Evolutionary conservation across 371 early-diverging fungal species (phyloP), one percentile per base, ranked within the genome.

Genomic region (Actinomortierella wolfii): DNA sequence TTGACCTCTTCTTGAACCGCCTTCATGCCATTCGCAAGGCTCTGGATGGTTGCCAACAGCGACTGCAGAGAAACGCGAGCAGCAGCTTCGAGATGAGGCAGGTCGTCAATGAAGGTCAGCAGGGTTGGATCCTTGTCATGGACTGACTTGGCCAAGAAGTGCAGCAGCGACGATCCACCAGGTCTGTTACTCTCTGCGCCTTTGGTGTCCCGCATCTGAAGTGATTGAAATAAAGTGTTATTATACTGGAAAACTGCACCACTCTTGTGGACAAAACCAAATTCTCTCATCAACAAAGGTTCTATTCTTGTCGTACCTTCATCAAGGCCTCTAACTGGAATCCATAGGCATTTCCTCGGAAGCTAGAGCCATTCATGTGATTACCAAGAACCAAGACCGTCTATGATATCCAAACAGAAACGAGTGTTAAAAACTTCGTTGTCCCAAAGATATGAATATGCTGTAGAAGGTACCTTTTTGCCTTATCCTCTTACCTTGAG

Each of bases 261-360:
- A 21, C 9, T n/a, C n/a, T n/a, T n/a, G n/a, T n/a, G n/a, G n/a
- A n/a, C n/a, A n/a, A n/a, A n/a, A n/a, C n/a, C n/a, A n/a, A n/a
- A n/a, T n/a, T n/a, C n/a, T n/a, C n/a, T n/a, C n/a, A n/a, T n/a
- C n/a, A n/a, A n/a, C n/a, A n/a, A n/a, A n/a, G n/a, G n/a, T n/a
- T n/a, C n/a, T 39, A 51, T 13, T 20, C 24, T 51, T 20, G 7
- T 23, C 23, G 14, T 73, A 87, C 86, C 80, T 86, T 86, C 20
- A 89, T 73, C 9, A 94, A 64, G 0, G 87, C 86, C 42, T 90
- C 89, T 20, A 95, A 60, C 53, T 83, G 81, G 69, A 92, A 95
- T 0, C 94, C 94, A 61, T 80, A 80, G 2, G 95, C 94, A 67
- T 91, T 87, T 17, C 95, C 95, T 23, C 95, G 85, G 69, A 88